These are phyloP conservation scores for Agapanthus africanus DNA, from an alignment of 106 monocot species.

Conservation along the genomic window DNA sequence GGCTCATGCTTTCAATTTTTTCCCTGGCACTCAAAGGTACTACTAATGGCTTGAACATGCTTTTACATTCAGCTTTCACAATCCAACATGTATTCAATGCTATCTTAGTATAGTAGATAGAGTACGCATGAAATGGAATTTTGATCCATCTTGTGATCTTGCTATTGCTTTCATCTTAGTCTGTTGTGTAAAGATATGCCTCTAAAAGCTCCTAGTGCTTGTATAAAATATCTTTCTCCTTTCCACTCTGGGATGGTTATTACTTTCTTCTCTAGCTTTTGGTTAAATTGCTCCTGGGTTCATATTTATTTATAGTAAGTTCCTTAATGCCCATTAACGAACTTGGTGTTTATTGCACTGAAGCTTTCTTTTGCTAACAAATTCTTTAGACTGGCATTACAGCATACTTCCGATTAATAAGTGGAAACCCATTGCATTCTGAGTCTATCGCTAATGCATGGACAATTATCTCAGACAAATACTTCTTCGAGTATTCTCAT, in stretches of 20 bases:
- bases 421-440: background rate
- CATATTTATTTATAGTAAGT: background rate
- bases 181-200: no score
- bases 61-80: background rate
- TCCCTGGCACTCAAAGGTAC: slow-evolving; percentile 94
- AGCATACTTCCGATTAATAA: background rate
- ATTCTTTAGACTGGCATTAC: background rate
- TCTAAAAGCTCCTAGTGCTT: no score
- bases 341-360: background rate
- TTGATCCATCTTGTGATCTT: background rate
- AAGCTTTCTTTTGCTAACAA: background rate
- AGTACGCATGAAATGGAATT: background rate
- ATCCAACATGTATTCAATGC: background rate
- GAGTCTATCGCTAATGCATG: background rate
- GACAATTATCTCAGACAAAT: background rate
- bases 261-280: background rate
- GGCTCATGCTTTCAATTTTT: slow-evolving; percentile 95
- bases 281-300: background rate
- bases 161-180: background rate
- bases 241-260: background rate
- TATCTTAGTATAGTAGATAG: background rate
- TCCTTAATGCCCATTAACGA: no score
- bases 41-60: background rate
- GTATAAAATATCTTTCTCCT: background rate
- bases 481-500: background rate